These are phyloP conservation scores for Rhytidiadelphus loreus DNA, from an alignment of 225 moss, liverwort and hornwort genomes.

Conservation along the genomic window DNA sequence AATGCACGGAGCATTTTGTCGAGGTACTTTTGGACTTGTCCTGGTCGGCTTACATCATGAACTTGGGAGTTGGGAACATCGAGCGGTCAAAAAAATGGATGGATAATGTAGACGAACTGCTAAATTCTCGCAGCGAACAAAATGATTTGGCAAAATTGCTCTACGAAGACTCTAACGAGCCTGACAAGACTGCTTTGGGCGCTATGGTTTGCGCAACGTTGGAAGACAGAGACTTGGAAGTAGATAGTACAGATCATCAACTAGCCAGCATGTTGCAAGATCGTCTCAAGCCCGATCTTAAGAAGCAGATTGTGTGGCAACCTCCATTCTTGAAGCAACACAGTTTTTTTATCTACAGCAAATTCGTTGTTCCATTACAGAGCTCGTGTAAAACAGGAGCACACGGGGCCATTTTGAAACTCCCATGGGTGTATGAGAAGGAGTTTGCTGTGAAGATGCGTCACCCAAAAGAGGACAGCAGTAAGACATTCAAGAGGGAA, in stretches of 20 bases:
- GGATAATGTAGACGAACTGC: not conserved
- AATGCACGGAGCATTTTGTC: slow-evolving; percentile 10
- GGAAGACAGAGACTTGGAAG: not conserved
- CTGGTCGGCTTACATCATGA: slow-evolving; percentile 2
- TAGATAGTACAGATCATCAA: not conserved
- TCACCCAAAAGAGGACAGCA: not conserved
- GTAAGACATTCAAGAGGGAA: not conserved
- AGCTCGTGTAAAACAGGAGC: not conserved
- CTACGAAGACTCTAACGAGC: not conserved
- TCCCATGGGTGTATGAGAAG: not conserved
- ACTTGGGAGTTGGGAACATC: not conserved
- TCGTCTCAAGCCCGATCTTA: not conserved
- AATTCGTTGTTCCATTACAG: not conserved
- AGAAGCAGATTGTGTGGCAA: not conserved
- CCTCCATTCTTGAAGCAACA: not conserved
- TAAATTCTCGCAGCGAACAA: not conserved
- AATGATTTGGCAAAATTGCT: not conserved
- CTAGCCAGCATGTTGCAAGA: slow-evolving; percentile 8
- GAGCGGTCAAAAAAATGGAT: not conserved
- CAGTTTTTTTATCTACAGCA: not conserved
- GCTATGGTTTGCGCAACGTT: not conserved
- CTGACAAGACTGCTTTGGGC: not conserved
- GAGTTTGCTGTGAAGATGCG: slow-evolving; percentile 11
- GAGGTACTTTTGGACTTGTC: slow-evolving; percentile 10
- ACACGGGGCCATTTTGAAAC: not conserved